Evolutionary conservation across 441 rosid species (phyloP), one percentile per base, ranked within the genome.

Genomic region (Gossypium gossypioides): DNA sequence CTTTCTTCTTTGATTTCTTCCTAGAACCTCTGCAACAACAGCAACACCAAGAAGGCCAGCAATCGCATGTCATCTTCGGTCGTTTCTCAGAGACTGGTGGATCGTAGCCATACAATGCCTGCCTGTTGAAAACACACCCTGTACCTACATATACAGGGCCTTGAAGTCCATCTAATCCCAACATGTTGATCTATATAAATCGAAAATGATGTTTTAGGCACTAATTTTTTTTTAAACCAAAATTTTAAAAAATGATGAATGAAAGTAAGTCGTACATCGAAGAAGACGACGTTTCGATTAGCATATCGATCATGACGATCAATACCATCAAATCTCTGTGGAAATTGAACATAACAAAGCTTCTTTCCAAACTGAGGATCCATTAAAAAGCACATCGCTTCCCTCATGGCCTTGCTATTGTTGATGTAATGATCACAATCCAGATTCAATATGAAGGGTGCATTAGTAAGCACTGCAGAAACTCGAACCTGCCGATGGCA

Each of bases 351-450:
- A 69, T 91, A 93, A 79, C 96, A 88, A 55, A 89, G 84, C 86
- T 88, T 90, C 76, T 56, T 87, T 37, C 98, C 94, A 3, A 91
- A 84, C 70, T 86, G 91, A 6, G 97, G 98, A 75, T 93, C 98
- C 98, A 93, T 91, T 64, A 91, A 76, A 61, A 93, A 93, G 83
- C 98, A 93, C 98, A 93, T 93, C 19, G 98, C 91, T 81, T 93
- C 98, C 67, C 96, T 87, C 13, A 84, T 67, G 58, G 94, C 91
- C 82, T 89, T 91, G 80, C 97, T 87, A 79, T 91, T 89, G 84
- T 91, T 91, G 74, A 93, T 72, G 79, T 89, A 93, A 68, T 91
- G 98, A 57, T 93, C 98, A 78, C 98, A 93, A 79, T 93, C 98
- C 72, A 93, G 74, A 74, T 93, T 93, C 81, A 93, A 76, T 82